Evolutionary conservation across 148 eudicot species (phyloP), one percentile per base, ranked within the genome.

Genomic region (Beta vulgaris): DNA sequence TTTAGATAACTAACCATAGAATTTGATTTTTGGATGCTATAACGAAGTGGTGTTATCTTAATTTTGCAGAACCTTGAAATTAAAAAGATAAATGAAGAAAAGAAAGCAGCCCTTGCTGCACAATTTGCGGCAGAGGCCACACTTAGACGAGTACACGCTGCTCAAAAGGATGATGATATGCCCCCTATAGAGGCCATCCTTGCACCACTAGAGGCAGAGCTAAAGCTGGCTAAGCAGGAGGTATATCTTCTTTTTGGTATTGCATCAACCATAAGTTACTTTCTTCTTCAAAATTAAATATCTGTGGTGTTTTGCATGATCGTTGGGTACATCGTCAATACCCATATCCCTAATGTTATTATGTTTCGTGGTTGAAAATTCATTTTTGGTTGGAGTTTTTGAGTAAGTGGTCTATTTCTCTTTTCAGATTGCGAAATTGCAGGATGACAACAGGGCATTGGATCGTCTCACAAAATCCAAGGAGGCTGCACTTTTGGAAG

Each of bases 61-160:
- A 79, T 82, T 78, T 73, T 78, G 69, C 85, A 95, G 99, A 92
- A 86, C 82, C 89, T 95, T 73, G 99, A 95, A 78, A 78, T 88
- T 9, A 95, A 84, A 83, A 95, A 88, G 81, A 87, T 86, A 73
- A 92, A 86, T 80, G 97, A 95, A 69, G 97, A 95, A 84, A 95
- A 90, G 69, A 95, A 87, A 79, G 84, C 90, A 54, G 90, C 99
- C 66, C 75, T 95, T 81, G 88, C 97, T 36, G 99, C 98, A 65
- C 97, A 92, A 82, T 95, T 89, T 88, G 99, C 99, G 64, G 99
- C 99, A 44, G 98, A 95, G 85, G 98, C 98, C 79, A 95, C 99
- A 32, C 98, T 95, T 74, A 86, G 99, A 79, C 89, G 99, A 68
- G 97, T 95, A 55, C 99, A 95, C 78, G 94, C 96, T 76, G 93